phyloP scores from a whole-genome alignment of 768 basidiomycete genomes.

The Crassisporium funariophilum region DNA sequence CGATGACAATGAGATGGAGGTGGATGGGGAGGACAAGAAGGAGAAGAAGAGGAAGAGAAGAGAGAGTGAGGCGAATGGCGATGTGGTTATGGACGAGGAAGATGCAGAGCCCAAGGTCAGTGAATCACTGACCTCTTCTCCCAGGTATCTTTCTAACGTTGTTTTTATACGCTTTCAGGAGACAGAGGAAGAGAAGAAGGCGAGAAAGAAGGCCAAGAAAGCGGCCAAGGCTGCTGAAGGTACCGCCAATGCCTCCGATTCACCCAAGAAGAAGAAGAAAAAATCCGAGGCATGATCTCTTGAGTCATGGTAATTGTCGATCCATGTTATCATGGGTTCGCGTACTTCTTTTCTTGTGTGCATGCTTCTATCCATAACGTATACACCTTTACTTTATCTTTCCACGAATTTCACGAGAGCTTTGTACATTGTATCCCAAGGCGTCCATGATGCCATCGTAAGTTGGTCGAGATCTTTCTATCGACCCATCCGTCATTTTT shows the following conservation, averaged over 20 bases:
- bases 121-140: constrained; percentile 14
- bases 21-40: constrained; percentile 42
- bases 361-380: too few relatives aligned
- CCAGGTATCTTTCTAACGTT: constrained; percentile 2
- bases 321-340: too few relatives aligned
- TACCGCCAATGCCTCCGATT: constrained; percentile 29
- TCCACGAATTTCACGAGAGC: too few relatives aligned
- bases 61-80: constrained; percentile 30
- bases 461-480: too few relatives aligned
- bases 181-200: constrained; percentile 84
- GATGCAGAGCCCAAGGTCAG: constrained; percentile 48
- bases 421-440: too few relatives aligned
- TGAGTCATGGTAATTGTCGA: too few relatives aligned
- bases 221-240: constrained; percentile 65
- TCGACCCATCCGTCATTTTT: too few relatives aligned
- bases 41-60: constrained; percentile 53
- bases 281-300: constrained; percentile 42
- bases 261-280: constrained; percentile 63
- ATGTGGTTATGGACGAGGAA: constrained; percentile 22
- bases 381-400: too few relatives aligned
- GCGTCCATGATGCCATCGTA: too few relatives aligned
- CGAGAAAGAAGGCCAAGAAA: constrained; percentile 74
- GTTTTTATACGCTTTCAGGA: constrained; percentile 46
- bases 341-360: too few relatives aligned
- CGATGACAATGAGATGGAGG: constrained; percentile 42